Evolutionary conservation across 805 yeast species (phyloP), one percentile per base, ranked within the genome.

Genomic region (Teunomyces panamensis): DNA sequence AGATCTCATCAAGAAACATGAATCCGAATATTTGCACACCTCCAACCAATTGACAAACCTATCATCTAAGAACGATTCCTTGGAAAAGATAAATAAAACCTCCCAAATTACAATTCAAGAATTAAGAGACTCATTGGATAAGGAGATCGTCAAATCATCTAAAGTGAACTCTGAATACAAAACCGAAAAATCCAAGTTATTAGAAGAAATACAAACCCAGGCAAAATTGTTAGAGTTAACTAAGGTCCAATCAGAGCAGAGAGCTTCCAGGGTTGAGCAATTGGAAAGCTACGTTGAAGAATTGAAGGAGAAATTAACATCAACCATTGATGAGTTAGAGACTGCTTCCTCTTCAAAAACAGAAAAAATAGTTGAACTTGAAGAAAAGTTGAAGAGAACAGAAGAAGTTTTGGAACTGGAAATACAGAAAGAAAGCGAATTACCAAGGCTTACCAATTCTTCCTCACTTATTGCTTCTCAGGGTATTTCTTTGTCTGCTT

Each of bases 401-500:
- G 76, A 73, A 54, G 75, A 69, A 47, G 75, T 67, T 3, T 58
- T 73, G 29, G 73, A 71, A 46, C 57, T 63, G 16, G 73, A 71
- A 50, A 56, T 71, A 36, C 69, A 67, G 43, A 65, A 64, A 50
- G 75, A 69, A 44, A 66, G 69, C 6, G 71, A 66, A 13, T 60
- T 69, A 34, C 75, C 76, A 1, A 64, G 71, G 24, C 63, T 84
- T 44, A 74, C 86, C 0, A 79, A 83, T 5, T 75, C 86, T 6
- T 86, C 89, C 1, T 77, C 79, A 42, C 36, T 66, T 10, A 76
- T 78, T 32, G 74, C 83, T 17, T 51, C 64, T 4, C 56, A 56
- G 41, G 83, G 84, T 7, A 76, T 86, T 6, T 81, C 91, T 0
- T 68, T 87, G 34, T 83, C 87, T 3, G 79, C 86, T 39, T 68